Evolutionary conservation across 129 eudicot genomes (phyloP).

Genomic region (Dittrichia graveolens): DNA sequence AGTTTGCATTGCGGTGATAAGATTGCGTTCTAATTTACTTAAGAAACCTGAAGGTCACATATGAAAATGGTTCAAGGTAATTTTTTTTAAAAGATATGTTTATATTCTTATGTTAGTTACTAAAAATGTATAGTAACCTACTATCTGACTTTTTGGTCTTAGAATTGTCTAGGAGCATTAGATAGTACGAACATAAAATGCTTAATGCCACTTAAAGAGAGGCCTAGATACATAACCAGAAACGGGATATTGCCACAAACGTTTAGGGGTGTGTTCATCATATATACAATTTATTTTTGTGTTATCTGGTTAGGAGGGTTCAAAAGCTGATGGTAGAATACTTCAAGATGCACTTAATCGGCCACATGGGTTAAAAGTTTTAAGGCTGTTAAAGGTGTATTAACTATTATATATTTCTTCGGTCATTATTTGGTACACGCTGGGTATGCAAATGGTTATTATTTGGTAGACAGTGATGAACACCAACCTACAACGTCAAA

Average conservation of each 20-base stretch:
- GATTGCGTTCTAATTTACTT: not conserved
- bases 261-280: conserved; percentile 5
- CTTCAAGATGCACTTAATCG: not conserved
- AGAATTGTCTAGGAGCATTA: conserved; percentile 8
- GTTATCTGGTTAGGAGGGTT: not conserved
- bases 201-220: not conserved
- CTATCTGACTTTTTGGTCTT: not conserved
- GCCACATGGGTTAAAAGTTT: not conserved
- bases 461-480: not conserved
- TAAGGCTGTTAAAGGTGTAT: too few species aligned
- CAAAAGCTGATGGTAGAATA: not conserved
- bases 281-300: not conserved
- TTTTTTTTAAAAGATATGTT: not conserved
- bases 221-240: not conserved
- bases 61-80: not conserved
- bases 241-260: too few species aligned
- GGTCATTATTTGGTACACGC: conserved; percentile 15
- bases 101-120: not conserved
- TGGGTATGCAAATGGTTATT: not conserved
- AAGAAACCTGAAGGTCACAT: not conserved
- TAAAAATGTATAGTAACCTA: not conserved
- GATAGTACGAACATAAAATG: conserved; percentile 13
- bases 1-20: not conserved
- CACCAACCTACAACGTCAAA: not conserved
- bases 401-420: not conserved